Conservation (phyloP, 2,329 filamentous ascomycete species). For the Pseudogymnoascus sp. region DNA sequence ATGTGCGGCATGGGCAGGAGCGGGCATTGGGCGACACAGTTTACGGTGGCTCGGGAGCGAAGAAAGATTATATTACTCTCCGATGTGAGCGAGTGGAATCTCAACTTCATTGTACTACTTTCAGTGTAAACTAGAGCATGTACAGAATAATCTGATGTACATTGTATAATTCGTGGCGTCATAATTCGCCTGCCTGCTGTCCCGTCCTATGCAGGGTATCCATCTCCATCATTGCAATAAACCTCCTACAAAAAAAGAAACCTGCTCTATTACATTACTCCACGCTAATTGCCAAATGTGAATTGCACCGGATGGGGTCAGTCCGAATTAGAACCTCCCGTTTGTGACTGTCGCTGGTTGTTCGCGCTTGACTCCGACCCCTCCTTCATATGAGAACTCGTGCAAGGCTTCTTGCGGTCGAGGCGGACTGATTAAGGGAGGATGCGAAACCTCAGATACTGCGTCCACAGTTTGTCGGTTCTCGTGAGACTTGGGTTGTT, state of each 20-base stretch:
- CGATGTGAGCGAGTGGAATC: background rate
- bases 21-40: background rate
- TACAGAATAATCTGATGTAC: slow-evolving; percentile 7
- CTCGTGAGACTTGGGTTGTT: slow-evolving; percentile 13
- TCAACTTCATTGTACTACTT: slow-evolving; percentile 8
- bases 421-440: background rate
- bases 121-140: slow-evolving; percentile 3
- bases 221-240: slow-evolving; percentile 5
- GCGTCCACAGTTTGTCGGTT: background rate
- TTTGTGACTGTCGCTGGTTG: background rate
- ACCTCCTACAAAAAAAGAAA: slow-evolving; percentile 8
- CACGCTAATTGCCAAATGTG: slow-evolving; percentile 7
- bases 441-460: background rate
- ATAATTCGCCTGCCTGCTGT: slow-evolving; percentile 4
- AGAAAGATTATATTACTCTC: background rate
- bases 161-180: slow-evolving; percentile 4
- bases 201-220: slow-evolving; percentile 1
- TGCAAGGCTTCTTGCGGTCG: background rate
- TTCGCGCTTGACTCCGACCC: slow-evolving; percentile 2
- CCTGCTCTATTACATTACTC: background rate
- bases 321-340: background rate
- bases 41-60: background rate
- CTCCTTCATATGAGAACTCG: slow-evolving; percentile 2
- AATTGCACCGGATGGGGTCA: background rate
- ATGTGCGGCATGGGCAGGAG: background rate